Evolutionary conservation across 495 filamentous ascomycete species (phyloP).

Genomic region (Durotheca rogersii): DNA sequence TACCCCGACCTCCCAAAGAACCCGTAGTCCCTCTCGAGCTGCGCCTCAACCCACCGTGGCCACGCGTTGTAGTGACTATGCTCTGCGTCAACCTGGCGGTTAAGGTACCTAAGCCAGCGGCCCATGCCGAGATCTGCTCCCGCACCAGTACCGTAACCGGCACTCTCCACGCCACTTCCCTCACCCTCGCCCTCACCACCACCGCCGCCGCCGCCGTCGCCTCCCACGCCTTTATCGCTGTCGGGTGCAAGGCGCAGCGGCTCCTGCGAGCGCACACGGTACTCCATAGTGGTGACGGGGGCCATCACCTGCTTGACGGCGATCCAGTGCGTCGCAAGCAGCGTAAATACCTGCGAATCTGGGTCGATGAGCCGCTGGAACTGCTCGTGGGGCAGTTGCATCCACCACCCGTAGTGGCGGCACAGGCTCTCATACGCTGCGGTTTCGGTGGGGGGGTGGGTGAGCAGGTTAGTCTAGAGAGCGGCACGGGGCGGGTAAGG

Average conservation of each 20-base stretch:
- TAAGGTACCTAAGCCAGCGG: slow-evolving; percentile 47
- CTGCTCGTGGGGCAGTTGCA: slow-evolving; percentile 51
- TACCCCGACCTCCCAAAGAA: slow-evolving; percentile 39
- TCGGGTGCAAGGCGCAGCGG: not conserved
- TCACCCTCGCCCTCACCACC: not conserved
- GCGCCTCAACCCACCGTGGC: slow-evolving; percentile 51
- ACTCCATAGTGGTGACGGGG: slow-evolving; percentile 43
- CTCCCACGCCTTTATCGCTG: slow-evolving; percentile 9
- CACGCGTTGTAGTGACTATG: slow-evolving; percentile 46
- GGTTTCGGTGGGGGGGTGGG: not conserved
- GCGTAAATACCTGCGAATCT: slow-evolving; percentile 46
- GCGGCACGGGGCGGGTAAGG: not conserved
- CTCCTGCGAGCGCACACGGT: slow-evolving; percentile 15
- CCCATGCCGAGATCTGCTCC: slow-evolving; percentile 35
- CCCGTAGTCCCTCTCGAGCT: slow-evolving; percentile 35
- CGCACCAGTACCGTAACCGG: not conserved
- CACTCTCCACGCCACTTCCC: too few species aligned
- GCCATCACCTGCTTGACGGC: slow-evolving; percentile 59
- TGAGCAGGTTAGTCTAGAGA: not conserved
- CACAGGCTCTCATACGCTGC: slow-evolving; percentile 43
- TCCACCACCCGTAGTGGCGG: slow-evolving; percentile 50
- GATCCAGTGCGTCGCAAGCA: slow-evolving; percentile 62
- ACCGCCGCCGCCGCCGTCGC: not conserved
- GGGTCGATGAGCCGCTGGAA: slow-evolving; percentile 57
- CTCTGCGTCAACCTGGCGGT: slow-evolving; percentile 41